Evolutionary conservation across 2,329 filamentous ascomycete genomes (phyloP), one percentile per base, ranked within the genome.

Genomic region (Cladosporium oxysporum): DNA sequence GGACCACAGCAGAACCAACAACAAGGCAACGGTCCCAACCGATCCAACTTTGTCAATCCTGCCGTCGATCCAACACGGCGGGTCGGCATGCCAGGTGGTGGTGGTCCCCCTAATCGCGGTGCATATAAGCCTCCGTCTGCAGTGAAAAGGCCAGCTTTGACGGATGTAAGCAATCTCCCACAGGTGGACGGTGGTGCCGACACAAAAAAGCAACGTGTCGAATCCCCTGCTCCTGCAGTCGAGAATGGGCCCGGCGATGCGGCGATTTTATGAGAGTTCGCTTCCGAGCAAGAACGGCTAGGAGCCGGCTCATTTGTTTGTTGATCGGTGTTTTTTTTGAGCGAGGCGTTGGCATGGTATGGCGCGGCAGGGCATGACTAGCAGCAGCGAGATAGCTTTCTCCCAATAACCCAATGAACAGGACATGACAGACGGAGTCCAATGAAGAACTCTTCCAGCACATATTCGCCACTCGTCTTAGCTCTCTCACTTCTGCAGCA

Each of bases 1-100:
- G 52, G 57, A 35, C 53, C 67, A n/a, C 59, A 62, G n/a, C 47
- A 66, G 63, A 58, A 69, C 53, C 68, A 68, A 44, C 69, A 65
- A 21, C 29, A 33, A 23, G 58, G 68, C 11, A 69, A 58, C 58
- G 69, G 70, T 31, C 66, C 71, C 4, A 66, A 66, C 16, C 68
- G 74, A 18, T 70, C 79, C 1, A 84, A 83, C 66, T 82, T 83
- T 49, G 76, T 82, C 52, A 83, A 84, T 64, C 82, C 82, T 11
- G 77, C 82, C 11, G 75, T 79, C 47, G 83, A 85, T 67, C 69
- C 76, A 61, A 79, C 77, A 66, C 75, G 83, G 21, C 73, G 80
- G 31, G 81, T 85, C 21, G 83, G 83, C 18, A 83, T 84, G 80
- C 83, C 83, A 8, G 69, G 66, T 44, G 59, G 44, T 10, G 76